Percentiles rank a stretch among this genome's conserved stretches.
Evolutionary conservation across 2,329 filamentous ascomycete genomes (phyloP).

Genomic region (Monilinia vaccinii-corymbosi): DNA sequence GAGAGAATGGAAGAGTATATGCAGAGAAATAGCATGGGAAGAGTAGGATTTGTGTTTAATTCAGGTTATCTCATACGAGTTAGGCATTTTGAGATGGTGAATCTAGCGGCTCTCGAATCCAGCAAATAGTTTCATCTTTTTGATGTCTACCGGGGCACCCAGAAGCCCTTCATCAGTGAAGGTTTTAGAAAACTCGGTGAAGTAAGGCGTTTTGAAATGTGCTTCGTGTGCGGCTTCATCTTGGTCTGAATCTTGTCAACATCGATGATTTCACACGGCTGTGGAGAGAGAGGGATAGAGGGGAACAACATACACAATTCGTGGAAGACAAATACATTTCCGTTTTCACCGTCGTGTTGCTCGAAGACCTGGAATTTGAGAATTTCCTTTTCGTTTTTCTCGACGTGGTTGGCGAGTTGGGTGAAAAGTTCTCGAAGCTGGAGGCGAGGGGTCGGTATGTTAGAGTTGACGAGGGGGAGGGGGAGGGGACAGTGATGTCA

Average conservation of each 20-base stretch:
- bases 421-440: constrained; percentile 2
- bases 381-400: neutral
- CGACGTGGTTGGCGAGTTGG: neutral
- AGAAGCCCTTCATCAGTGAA: neutral
- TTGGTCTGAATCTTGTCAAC: neutral
- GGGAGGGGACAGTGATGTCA: neutral
- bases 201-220: neutral
- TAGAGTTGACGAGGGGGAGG: neutral
- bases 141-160: neutral
- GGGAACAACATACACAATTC: constrained; percentile 2
- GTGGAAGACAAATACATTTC: constrained; percentile 2
- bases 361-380: neutral
- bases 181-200: neutral
- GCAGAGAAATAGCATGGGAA: neutral
- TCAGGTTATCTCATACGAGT: neutral
- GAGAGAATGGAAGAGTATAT: constrained; percentile 29
- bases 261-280: neutral
- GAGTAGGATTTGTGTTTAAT: neutral
- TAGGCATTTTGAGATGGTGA: neutral
- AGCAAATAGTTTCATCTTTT: neutral
- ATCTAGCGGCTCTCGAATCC: constrained; percentile 4
- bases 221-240: neutral
- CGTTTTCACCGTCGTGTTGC: neutral
- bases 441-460: neutral
- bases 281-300: neutral